phyloP scores from a whole-genome alignment of 305 asterid species.

The Rubia tinctorum region DNA sequence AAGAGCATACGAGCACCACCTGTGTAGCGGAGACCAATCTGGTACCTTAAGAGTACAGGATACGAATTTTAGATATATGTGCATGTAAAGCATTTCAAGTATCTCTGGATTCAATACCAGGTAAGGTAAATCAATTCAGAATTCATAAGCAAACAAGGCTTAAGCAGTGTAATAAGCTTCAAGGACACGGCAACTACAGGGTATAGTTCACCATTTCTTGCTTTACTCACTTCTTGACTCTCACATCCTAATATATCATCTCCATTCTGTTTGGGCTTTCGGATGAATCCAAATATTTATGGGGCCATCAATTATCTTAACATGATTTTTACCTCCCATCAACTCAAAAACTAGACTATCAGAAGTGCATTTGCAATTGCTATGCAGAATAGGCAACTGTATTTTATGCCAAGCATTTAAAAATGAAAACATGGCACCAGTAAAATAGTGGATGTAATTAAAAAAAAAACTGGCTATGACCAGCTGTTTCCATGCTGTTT shows the following conservation, averaged over 20 bases:
- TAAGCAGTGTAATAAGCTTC: neutral
- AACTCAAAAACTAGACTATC: neutral
- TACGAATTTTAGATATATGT: conserved; percentile 12
- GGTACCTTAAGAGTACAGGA: conserved; percentile 55
- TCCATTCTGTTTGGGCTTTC: conserved; percentile 1
- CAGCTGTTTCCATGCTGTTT: neutral
- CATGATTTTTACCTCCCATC: neutral
- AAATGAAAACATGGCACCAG: neutral
- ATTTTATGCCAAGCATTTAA: neutral
- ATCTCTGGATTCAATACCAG: conserved; percentile 5
- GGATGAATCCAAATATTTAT: neutral
- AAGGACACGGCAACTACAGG: neutral
- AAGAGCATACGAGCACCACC: conserved; percentile 98
- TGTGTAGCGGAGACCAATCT: conserved; percentile 89
- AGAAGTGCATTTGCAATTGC: neutral
- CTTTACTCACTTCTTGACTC: neutral
- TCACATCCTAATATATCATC: neutral
- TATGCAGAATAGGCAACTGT: neutral
- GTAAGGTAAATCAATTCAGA: conserved; percentile 1
- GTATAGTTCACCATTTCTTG: neutral
- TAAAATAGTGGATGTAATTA: neutral
- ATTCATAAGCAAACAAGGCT: neutral
- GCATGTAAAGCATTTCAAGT: neutral
- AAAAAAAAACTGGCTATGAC: neutral
- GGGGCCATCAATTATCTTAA: neutral